Conservation (phyloP, 148 eudicot genomes). For the Bassia scoparia region DNA sequence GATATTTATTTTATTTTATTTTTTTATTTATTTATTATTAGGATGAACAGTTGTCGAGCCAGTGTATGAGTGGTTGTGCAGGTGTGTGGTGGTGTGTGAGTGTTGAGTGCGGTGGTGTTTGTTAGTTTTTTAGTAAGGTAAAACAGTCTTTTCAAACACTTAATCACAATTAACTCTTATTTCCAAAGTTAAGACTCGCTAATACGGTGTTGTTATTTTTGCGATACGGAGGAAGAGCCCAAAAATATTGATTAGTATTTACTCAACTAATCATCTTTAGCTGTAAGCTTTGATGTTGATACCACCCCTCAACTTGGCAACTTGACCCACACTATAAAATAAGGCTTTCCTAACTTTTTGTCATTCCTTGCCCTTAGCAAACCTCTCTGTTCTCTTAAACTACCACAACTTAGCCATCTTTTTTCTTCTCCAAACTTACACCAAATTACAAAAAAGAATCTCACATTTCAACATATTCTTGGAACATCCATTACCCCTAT, state of each 20-base stretch:
- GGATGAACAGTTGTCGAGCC: no score
- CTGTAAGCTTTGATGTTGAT: conserved; percentile 2
- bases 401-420: neutral
- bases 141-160: no score
- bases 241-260: neutral
- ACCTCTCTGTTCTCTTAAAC: neutral
- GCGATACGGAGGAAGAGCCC: no score
- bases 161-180: no score
- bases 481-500: conserved; percentile 34
- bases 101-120: no score
- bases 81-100: no score
- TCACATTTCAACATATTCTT: conserved; percentile 36
- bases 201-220: no score
- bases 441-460: conserved; percentile 16
- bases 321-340: conserved; percentile 20
- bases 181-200: neutral
- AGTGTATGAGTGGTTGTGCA: no score
- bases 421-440: neutral
- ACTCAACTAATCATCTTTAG: neutral
- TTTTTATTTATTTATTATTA: no score
- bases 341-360: neutral
- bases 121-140: no score
- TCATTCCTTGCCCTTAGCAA: neutral
- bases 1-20: no score
- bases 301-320: neutral